These are phyloP conservation scores for Fraxinus anomala DNA, from an alignment of 257 asterid species.

Conservation along the genomic window DNA sequence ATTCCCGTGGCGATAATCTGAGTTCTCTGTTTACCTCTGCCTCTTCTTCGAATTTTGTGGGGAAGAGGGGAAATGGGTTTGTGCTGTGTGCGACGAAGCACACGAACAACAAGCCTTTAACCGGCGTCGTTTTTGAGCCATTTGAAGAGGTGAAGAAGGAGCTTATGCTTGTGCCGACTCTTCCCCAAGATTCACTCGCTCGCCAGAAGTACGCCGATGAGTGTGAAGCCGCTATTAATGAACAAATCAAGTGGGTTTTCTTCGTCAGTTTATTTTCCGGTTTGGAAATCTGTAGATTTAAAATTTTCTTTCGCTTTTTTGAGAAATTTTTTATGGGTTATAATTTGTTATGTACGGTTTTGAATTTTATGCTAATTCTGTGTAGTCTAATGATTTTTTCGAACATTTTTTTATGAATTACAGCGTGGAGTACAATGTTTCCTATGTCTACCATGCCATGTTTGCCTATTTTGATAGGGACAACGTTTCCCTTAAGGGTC, in stretches of 20 bases:
- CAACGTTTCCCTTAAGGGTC: constrained; percentile 85
- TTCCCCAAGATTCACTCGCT: constrained; percentile 69
- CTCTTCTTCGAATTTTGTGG: constrained; percentile 28
- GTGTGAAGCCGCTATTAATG: constrained; percentile 76
- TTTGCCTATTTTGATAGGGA: constrained; percentile 81
- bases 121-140: constrained; percentile 85
- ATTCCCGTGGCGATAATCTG: constrained; percentile 33
- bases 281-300: neutral
- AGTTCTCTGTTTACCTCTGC: constrained; percentile 38
- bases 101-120: constrained; percentile 57
- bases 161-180: constrained; percentile 64
- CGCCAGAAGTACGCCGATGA: constrained; percentile 65
- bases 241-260: constrained; percentile 75
- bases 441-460: constrained; percentile 83
- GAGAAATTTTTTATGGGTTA: neutral
- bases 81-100: constrained; percentile 56
- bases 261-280: neutral
- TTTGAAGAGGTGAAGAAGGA: constrained; percentile 94
- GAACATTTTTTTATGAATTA: constrained; percentile 15
- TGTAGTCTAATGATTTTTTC: neutral
- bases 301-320: neutral
- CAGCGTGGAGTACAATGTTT: constrained; percentile 86
- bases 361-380: neutral
- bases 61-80: constrained; percentile 41
- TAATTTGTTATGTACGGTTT: neutral